Evolutionary conservation across 208 protist species (phyloP).

Genomic region (Jaenimonas drosophilae): DNA sequence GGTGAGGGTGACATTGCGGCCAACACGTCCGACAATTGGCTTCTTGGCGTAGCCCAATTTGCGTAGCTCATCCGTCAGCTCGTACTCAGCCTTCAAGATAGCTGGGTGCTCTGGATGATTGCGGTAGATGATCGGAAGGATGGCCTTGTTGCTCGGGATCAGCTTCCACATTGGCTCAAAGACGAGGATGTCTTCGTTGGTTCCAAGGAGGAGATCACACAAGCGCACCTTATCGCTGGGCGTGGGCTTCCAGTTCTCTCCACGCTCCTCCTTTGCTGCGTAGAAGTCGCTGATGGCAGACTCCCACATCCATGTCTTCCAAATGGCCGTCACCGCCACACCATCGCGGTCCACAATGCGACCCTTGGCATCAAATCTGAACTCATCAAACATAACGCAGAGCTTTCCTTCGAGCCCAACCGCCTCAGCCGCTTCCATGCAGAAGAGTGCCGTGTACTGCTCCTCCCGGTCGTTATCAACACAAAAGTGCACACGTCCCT

Average conservation of each 20-base stretch:
- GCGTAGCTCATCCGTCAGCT: slow-evolving; percentile 55
- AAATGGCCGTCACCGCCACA: slow-evolving; percentile 64
- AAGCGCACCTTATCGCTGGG: slow-evolving; percentile 69
- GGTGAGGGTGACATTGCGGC: slow-evolving; percentile 78
- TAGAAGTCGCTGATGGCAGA: slow-evolving; percentile 70
- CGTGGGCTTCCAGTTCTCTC: slow-evolving; percentile 47
- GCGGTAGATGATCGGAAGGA: slow-evolving; percentile 78
- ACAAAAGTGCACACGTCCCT: slow-evolving; percentile 78
- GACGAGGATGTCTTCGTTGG: slow-evolving; percentile 48
- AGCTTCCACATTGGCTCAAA: slow-evolving; percentile 91
- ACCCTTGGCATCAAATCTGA: slow-evolving; percentile 70
- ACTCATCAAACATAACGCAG: slow-evolving; percentile 87
- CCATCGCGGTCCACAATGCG: slow-evolving; percentile 63
- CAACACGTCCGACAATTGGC: slow-evolving; percentile 83
- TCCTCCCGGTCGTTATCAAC: slow-evolving; percentile 85
- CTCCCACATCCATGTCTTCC: slow-evolving; percentile 92
- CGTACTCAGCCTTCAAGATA: slow-evolving; percentile 52
- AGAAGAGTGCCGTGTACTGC: slow-evolving; percentile 80
- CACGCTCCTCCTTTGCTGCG: slow-evolving; percentile 43
- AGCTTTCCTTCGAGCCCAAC: slow-evolving; percentile 72
- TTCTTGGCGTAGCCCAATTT: slow-evolving; percentile 63
- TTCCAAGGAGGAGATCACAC: slow-evolving; percentile 72
- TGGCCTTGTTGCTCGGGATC: slow-evolving; percentile 89
- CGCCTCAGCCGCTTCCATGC: slow-evolving; percentile 52
- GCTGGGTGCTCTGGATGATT: slow-evolving; percentile 75